phyloP scores from a whole-genome alignment of 176 grass and related monocot species.

The Eleusine indica region DNA sequence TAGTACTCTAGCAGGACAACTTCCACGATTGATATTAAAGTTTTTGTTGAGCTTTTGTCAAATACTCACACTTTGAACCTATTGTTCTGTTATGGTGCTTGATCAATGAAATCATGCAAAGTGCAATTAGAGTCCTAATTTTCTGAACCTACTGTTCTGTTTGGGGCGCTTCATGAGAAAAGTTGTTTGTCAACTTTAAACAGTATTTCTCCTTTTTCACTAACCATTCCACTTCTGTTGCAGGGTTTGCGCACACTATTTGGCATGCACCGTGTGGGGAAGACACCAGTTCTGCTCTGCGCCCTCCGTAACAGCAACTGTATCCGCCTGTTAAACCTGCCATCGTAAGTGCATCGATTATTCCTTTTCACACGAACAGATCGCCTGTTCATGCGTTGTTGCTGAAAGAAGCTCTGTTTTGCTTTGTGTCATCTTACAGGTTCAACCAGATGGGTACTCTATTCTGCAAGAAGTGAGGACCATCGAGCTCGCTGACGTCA shows the following conservation, averaged over 20 bases:
- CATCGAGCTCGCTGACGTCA: constrained; percentile 35
- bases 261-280: constrained; percentile 53
- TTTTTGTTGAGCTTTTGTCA: background rate
- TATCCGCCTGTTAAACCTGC: constrained; percentile 41
- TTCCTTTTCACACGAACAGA: background rate
- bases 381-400: background rate
- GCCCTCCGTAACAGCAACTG: constrained; percentile 51
- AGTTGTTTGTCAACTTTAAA: background rate
- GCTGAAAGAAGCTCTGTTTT: background rate
- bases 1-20: background rate
- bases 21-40: background rate
- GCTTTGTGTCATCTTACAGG: constrained; percentile 19
- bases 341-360: constrained; percentile 44
- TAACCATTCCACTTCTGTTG: constrained; percentile 28
- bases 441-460: constrained; percentile 32
- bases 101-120: background rate
- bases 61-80: background rate
- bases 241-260: constrained; percentile 56
- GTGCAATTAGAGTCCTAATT: background rate
- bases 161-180: background rate
- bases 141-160: background rate
- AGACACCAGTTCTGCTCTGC: constrained; percentile 47
- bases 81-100: background rate
- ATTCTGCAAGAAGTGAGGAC: constrained; percentile 41
- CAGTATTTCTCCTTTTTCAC: background rate